Percentiles rank a stretch among this genome's conserved stretches.
Conservation (phyloP, 305 asterid genomes). For the Fraxinus xanthoxyloides region DNA sequence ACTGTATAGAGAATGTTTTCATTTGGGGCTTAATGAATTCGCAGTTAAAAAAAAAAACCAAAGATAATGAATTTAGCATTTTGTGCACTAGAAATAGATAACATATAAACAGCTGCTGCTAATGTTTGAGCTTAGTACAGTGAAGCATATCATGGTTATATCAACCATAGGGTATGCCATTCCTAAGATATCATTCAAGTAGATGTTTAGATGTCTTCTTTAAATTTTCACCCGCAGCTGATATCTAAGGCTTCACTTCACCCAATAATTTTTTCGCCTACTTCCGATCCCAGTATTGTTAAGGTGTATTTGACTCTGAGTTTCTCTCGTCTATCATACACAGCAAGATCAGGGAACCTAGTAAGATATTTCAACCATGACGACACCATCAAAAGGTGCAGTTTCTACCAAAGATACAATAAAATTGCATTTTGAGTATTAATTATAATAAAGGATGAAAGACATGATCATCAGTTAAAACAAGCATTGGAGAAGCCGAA, state of each 20-base stretch:
- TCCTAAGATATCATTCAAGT: not conserved
- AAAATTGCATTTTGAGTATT: constrained; percentile 11
- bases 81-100: not conserved
- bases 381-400: not conserved
- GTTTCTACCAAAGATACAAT: not conserved
- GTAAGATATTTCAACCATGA: not conserved
- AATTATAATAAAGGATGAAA: not conserved
- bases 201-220: not conserved
- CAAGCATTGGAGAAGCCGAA: constrained; percentile 17
- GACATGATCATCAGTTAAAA: not conserved
- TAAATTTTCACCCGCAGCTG: not conserved
- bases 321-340: not conserved
- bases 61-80: not conserved
- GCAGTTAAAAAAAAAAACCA: not conserved
- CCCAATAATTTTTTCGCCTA: not conserved
- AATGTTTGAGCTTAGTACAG: not conserved
- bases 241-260: not conserved
- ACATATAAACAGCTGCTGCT: not conserved
- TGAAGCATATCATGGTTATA: not conserved
- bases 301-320: not conserved
- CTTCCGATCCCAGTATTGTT: not conserved
- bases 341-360: not conserved
- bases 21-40: not conserved
- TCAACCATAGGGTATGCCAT: not conserved
- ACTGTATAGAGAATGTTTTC: not conserved